Base-by-base conservation (phyloP, 805 yeast genomes). In the Wickerhamiella sergipiensis region DNA sequence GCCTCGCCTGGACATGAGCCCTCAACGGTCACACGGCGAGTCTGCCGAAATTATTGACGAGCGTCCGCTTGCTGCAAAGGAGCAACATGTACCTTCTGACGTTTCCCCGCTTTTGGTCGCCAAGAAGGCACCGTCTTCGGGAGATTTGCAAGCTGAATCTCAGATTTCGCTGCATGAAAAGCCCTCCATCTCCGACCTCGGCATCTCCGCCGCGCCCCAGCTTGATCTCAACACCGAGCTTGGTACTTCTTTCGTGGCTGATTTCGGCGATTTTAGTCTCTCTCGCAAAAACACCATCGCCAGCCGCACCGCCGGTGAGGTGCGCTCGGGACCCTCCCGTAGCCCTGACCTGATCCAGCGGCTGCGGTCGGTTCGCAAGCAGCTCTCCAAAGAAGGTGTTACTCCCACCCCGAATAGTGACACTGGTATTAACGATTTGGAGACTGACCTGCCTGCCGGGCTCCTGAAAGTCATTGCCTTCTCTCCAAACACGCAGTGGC, bases 401-500 rank as follows among this genome's bases (percentile, higher is more conserved):
- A 26, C 43, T 8, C 46, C 40, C n/a, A 29, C 44, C 7, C 51
- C 45, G 6, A 36, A 29, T 12, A 49, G 36, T 4, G 55, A 52
- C 29, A 48, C 46, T 13, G 56, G 48, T 10, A 59, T 53, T 15
- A 54, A 53, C 26, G 36, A 48, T 17, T 29, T 49, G 26, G 47
- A 53, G 9, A 57, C 51, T 4, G 47, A 45, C 10, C 50, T 59
- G 8, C 59, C 61, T 4, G 54, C 59, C 22, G 51, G 55, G 23
- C 49, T 58, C 19, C 52, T 57, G 12, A 47, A 54, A 40, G 54
- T 60, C 54, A 56, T 60, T 22, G 58, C 55, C 9, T 59, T 53
- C 31, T 55, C 58, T 3, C 57, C 61, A 3, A 58, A 51, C 43
- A 53, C 58, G 17, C 59, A 60, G 8, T 53, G 58, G 58, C 48